These are phyloP conservation scores for Selaginella moellendorffii DNA, from an alignment of 75 land plant species.

Conservation along the genomic window DNA sequence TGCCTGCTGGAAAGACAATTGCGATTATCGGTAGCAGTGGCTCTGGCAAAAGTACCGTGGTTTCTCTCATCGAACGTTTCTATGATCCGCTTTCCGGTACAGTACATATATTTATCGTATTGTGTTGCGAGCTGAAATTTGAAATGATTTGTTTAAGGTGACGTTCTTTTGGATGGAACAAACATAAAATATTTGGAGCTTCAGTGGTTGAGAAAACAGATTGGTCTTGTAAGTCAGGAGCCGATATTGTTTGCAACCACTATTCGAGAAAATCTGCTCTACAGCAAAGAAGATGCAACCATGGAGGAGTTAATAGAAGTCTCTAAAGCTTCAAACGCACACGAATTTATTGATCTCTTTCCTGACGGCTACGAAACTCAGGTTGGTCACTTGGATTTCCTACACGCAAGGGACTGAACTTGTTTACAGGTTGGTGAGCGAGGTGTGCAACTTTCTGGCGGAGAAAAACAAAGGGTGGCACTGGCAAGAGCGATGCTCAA, in stretches of 20 bases:
- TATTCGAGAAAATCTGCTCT: slow-evolving; percentile 41
- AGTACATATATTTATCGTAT: not conserved
- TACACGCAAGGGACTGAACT: not conserved
- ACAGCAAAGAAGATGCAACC: slow-evolving; percentile 38
- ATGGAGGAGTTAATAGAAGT: slow-evolving; percentile 25
- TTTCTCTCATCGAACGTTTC: slow-evolving; percentile 59
- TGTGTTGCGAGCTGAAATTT: not conserved
- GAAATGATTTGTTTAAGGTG: slow-evolving; percentile 20
- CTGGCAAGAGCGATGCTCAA: slow-evolving; percentile 81
- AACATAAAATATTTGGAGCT: slow-evolving; percentile 36
- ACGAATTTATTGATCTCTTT: not conserved
- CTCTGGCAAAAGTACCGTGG: slow-evolving; percentile 65
- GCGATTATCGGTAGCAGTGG: slow-evolving; percentile 72
- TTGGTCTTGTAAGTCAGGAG: slow-evolving; percentile 65
- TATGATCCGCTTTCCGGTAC: slow-evolving; percentile 50
- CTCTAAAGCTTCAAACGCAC: slow-evolving; percentile 1
- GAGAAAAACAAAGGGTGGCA: slow-evolving; percentile 85
- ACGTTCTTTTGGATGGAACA: slow-evolving; percentile 46
- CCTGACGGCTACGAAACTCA: slow-evolving; percentile 7
- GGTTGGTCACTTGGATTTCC: not conserved
- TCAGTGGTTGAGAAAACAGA: slow-evolving; percentile 52
- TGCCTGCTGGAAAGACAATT: slow-evolving; percentile 43
- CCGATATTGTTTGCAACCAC: slow-evolving; percentile 59
- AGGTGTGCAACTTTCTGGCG: slow-evolving; percentile 84
- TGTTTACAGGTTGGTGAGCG: slow-evolving; percentile 71